phyloP scores from a whole-genome alignment of 2,329 filamentous ascomycete species.

The Aspergillus nomiae region DNA sequence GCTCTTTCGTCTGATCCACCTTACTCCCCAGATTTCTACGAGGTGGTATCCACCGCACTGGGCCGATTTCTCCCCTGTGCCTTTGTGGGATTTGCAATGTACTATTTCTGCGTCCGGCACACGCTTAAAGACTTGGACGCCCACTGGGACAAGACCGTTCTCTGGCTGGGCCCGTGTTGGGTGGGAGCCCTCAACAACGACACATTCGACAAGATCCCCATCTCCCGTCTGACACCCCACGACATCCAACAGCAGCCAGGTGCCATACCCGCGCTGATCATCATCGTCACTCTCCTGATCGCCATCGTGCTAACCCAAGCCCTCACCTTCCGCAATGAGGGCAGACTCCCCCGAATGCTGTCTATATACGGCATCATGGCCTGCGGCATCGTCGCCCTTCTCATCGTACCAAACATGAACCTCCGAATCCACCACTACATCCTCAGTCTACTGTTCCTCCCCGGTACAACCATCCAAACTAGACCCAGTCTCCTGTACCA shows the following conservation, averaged over 20 bases:
- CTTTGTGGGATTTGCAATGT: constrained; percentile 60
- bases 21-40: constrained; percentile 55
- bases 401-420: constrained; percentile 59
- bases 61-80: constrained; percentile 61
- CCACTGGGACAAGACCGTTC: constrained; percentile 61
- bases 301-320: constrained; percentile 58
- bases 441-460: constrained; percentile 59
- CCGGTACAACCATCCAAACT: constrained; percentile 62
- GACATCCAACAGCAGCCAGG: constrained; percentile 63
- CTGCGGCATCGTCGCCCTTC: constrained; percentile 46
- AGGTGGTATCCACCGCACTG: constrained; percentile 56
- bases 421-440: constrained; percentile 68
- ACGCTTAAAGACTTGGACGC: constrained; percentile 55
- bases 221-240: constrained; percentile 63
- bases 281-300: constrained; percentile 54
- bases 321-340: constrained; percentile 59
- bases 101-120: constrained; percentile 55
- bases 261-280: constrained; percentile 59
- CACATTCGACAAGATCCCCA: constrained; percentile 64
- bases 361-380: constrained; percentile 51
- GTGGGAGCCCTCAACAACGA: constrained; percentile 64
- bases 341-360: constrained; percentile 51
- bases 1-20: constrained; percentile 63
- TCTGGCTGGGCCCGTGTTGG: constrained; percentile 64
- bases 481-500: constrained; percentile 61